Evolutionary conservation across 257 asterid species (phyloP).

Genomic region (Verbena officinalis): DNA sequence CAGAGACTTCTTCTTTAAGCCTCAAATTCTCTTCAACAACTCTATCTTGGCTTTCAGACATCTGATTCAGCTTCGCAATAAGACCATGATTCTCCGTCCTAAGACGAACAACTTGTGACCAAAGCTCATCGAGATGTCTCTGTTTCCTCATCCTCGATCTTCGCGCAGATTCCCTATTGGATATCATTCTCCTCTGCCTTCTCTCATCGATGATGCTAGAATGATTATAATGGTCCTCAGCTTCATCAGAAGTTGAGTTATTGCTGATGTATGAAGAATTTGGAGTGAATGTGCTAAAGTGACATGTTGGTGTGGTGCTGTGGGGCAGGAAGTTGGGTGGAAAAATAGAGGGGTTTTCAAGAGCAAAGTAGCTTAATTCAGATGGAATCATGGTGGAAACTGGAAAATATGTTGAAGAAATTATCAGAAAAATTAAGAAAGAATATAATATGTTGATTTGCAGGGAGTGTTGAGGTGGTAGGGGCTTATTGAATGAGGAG

Average conservation of each 20-base stretch:
- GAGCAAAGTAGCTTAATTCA: constrained; percentile 21
- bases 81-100: constrained; percentile 38
- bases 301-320: not conserved
- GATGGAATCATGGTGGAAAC: constrained; percentile 33
- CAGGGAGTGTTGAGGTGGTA: constrained; percentile 24
- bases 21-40: constrained; percentile 39
- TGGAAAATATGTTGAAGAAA: no score
- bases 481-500: constrained; percentile 42
- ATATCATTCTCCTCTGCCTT: constrained; percentile 57
- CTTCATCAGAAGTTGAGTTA: constrained; percentile 59
- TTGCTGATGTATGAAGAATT: constrained; percentile 35
- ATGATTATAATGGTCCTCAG: constrained; percentile 41
- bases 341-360: constrained; percentile 21
- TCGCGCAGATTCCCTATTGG: constrained; percentile 67
- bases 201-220: constrained; percentile 40
- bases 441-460: no score
- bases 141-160: constrained; percentile 70
- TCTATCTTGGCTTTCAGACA: constrained; percentile 37
- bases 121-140: constrained; percentile 58
- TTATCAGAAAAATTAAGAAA: no score
- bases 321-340: not conserved
- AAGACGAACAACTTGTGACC: constrained; percentile 47
- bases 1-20: constrained; percentile 47
- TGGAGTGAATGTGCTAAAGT: constrained; percentile 21
- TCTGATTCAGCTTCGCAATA: constrained; percentile 37